Evolutionary conservation across 2,329 filamentous ascomycete genomes (phyloP), one percentile per base, ranked within the genome.

Genomic region (Mollisia scopiformis): DNA sequence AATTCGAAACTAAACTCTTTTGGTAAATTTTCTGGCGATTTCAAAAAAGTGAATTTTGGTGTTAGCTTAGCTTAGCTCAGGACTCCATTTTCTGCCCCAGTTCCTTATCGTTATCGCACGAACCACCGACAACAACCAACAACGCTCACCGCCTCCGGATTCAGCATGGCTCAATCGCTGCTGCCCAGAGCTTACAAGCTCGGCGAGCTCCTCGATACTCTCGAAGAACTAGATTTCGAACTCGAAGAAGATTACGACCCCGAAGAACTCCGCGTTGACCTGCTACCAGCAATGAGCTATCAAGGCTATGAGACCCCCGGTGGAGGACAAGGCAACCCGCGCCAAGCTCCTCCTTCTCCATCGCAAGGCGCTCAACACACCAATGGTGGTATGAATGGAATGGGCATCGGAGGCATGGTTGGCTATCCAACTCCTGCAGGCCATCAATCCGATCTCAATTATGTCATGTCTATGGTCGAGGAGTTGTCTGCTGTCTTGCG

Each of bases 401-500:
- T 69, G 30, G 79, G 78, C 62, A 80, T 82, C 59, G 78, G 80
- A 51, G 68, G 68, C 11, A 69, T 71, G 66, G 62, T 69, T 43
- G 73, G 72, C 6, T 71, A 72, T 41, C 85, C 86, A 14, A 87
- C 84, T 16, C 86, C 86, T n/a, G 87, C 86, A 19, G 86, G 86
- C 51, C 86, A 89, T 72, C 86, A 89, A 73, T 83, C 86, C 55
- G 87, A 89, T 74, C 81, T 89, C 62, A 88, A 87, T 71, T 86
- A 87, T 74, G 87, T 89, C 70, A 88, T 88, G 71, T 79, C 80
- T 66, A 86, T 89, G 83, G 86, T 89, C 11, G 87, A 89, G 69
- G 85, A 88, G 71, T 78, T 89, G 76, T 88, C 71, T 33, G 62
- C 59, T 10, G 63, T 63, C 47, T 61, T 68, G 31, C 63, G 58